phyloP scores from a whole-genome alignment of 208 protist genomes.

The Perkinsela sp. region DNA sequence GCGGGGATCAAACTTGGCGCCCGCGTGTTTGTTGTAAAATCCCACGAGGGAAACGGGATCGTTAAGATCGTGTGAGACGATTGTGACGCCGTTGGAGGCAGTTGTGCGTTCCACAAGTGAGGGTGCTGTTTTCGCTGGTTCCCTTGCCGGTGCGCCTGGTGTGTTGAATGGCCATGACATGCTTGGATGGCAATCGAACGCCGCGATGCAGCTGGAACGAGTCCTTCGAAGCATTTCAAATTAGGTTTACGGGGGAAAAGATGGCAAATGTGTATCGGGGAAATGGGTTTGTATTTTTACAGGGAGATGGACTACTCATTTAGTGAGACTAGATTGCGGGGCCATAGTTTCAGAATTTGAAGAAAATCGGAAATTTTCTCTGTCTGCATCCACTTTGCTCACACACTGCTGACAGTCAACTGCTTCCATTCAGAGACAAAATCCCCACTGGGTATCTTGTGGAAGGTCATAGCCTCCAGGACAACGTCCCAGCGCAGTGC shows the following conservation, averaged over 20 bases:
- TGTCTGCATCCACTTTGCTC: no score
- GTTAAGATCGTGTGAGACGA: slow-evolving; percentile 35
- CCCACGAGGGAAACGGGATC: slow-evolving; percentile 21
- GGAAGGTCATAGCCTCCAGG: no score
- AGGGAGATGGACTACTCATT: no score
- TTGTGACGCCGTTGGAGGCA: slow-evolving; percentile 26
- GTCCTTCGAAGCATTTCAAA: not conserved
- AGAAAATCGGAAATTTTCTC: no score
- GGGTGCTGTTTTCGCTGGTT: not conserved
- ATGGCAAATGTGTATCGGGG: no score
- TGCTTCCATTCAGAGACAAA: no score
- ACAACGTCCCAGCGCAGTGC: not conserved
- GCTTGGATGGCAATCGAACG: not conserved
- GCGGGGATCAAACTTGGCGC: slow-evolving; percentile 39
- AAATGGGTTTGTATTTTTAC: no score
- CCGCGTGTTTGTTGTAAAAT: slow-evolving; percentile 26
- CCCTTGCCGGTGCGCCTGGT: not conserved
- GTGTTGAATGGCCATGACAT: not conserved
- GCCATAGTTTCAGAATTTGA: no score
- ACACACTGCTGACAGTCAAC: no score
- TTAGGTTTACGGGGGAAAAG: no score
- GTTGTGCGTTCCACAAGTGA: slow-evolving; percentile 14
- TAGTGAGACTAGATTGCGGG: no score
- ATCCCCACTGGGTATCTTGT: no score
- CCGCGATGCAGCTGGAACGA: not conserved